A percentile compares a stretch with the other conserved stretches of the same genome.
These are phyloP conservation scores for Niebla homalea DNA, from an alignment of 495 filamentous ascomycete species.

Conservation along the genomic window DNA sequence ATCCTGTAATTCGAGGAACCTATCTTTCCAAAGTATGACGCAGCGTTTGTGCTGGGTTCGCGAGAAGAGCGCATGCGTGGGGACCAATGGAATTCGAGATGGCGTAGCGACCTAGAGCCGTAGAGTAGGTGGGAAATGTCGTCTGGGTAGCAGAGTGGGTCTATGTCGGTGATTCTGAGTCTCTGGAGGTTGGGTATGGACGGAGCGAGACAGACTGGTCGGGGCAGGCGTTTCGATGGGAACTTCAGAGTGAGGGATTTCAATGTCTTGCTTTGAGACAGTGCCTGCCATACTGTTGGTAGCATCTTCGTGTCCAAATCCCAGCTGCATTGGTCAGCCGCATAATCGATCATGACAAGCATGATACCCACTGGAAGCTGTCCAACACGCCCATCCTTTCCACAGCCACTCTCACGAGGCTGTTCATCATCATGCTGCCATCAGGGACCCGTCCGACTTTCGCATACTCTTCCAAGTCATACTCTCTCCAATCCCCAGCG, in stretches of 20 bases:
- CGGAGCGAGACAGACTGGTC: conserved; percentile 44
- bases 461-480: conserved; percentile 42
- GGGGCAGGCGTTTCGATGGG: conserved; percentile 40
- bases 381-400: conserved; percentile 44
- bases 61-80: conserved; percentile 47
- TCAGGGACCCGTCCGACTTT: conserved; percentile 46
- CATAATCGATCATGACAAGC: not conserved
- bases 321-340: conserved; percentile 30
- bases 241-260: conserved; percentile 43
- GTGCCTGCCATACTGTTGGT: conserved; percentile 42
- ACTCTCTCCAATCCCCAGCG: conserved; percentile 45
- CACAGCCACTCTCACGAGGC: conserved; percentile 42
- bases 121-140: conserved; percentile 45
- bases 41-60: conserved; percentile 41
- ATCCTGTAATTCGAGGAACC: conserved; percentile 32
- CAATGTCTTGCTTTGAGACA: conserved; percentile 35
- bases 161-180: conserved; percentile 44
- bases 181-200: conserved; percentile 40
- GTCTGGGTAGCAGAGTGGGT: conserved; percentile 52
- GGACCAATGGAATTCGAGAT: conserved; percentile 45
- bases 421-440: conserved; percentile 50
- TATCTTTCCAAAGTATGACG: conserved; percentile 44
- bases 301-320: conserved; percentile 50
- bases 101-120: conserved; percentile 37
- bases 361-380: conserved; percentile 30